Conservation (phyloP, 345 rosid genomes). For the Citrus mangshanensis region DNA sequence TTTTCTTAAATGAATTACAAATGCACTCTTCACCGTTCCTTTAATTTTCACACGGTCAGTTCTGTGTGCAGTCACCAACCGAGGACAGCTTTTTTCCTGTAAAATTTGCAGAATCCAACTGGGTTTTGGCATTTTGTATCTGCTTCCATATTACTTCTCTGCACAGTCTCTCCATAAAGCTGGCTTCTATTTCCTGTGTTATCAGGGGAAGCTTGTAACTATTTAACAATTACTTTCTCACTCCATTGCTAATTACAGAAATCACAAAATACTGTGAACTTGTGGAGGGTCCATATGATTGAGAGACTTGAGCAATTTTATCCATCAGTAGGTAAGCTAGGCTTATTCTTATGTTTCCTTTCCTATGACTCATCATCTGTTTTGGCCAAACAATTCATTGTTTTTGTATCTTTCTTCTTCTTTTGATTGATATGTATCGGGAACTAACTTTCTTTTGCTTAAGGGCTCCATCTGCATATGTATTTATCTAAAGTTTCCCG, state of each 20-base stretch:
- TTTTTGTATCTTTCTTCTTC: neutral
- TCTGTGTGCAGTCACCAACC: conserved; percentile 29
- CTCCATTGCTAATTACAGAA: too few relatives aligned
- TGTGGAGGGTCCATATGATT: too few relatives aligned
- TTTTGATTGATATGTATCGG: conserved; percentile 1
- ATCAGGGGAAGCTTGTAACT: neutral
- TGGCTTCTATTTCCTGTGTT: conserved; percentile 15
- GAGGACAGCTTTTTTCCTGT: conserved; percentile 36
- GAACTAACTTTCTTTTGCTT: neutral
- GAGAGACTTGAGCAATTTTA: neutral
- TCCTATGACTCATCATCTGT: neutral
- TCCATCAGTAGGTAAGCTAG: conserved; percentile 1
- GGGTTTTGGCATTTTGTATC: conserved; percentile 31
- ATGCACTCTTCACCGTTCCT: conserved; percentile 29
- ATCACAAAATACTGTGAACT: too few relatives aligned
- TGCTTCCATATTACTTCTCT: conserved; percentile 16
- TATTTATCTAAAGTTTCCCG: conserved; percentile 7
- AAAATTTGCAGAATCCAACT: conserved; percentile 20
- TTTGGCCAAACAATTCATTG: conserved; percentile 2
- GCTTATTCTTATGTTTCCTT: neutral
- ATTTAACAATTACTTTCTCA: neutral
- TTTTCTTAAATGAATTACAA: conserved; percentile 34
- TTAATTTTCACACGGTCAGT: conserved; percentile 32
- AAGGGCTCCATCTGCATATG: conserved; percentile 18
- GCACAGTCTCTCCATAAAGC: conserved; percentile 13